A percentile compares a stretch with the other conserved stretches of the same genome.
These are phyloP conservation scores for Claviceps paspali DNA, from an alignment of 2,329 filamentous ascomycete genomes.

Conservation along the genomic window DNA sequence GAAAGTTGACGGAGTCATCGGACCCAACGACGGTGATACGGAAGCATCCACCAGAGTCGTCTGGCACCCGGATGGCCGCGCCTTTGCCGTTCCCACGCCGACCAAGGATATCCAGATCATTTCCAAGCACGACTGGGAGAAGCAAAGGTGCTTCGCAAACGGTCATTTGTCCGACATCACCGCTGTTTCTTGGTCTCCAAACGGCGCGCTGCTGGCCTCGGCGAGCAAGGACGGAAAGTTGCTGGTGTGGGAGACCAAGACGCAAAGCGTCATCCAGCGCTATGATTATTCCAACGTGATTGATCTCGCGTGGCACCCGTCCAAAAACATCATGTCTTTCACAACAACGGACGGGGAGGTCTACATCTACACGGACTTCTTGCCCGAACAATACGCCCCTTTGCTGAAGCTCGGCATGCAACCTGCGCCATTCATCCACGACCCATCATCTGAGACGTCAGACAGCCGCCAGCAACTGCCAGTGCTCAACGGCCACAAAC, in stretches of 20 bases:
- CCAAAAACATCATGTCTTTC: slow-evolving; percentile 76
- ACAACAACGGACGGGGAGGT: slow-evolving; percentile 87
- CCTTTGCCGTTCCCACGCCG: slow-evolving; percentile 73
- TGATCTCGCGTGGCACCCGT: slow-evolving; percentile 81
- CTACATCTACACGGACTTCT: slow-evolving; percentile 68
- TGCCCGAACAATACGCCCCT: slow-evolving; percentile 40
- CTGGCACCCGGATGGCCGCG: slow-evolving; percentile 91
- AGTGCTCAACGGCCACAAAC: slow-evolving; percentile 35
- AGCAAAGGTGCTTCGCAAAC: slow-evolving; percentile 62
- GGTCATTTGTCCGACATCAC: slow-evolving; percentile 78
- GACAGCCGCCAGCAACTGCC: slow-evolving; percentile 43
- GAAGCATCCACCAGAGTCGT: slow-evolving; percentile 59
- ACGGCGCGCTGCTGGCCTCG: slow-evolving; percentile 71
- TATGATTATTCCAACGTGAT: slow-evolving; percentile 73
- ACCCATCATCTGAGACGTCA: slow-evolving; percentile 55
- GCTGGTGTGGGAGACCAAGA: slow-evolving; percentile 77
- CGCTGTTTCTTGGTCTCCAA: slow-evolving; percentile 82
- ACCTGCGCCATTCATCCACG: slow-evolving; percentile 73
- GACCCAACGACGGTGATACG: slow-evolving; percentile 54
- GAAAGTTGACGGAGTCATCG: slow-evolving; percentile 77
- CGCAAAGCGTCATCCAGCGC: slow-evolving; percentile 64
- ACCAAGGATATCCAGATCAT: slow-evolving; percentile 74
- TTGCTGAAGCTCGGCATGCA: slow-evolving; percentile 47
- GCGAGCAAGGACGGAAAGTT: slow-evolving; percentile 55
- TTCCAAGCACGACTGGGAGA: slow-evolving; percentile 80